Percentiles rank a stretch among this genome's conserved stretches.
phyloP scores from a whole-genome alignment of 1,284 basidiomycete genomes.

The Cutaneotrichosporon mucoides region DNA sequence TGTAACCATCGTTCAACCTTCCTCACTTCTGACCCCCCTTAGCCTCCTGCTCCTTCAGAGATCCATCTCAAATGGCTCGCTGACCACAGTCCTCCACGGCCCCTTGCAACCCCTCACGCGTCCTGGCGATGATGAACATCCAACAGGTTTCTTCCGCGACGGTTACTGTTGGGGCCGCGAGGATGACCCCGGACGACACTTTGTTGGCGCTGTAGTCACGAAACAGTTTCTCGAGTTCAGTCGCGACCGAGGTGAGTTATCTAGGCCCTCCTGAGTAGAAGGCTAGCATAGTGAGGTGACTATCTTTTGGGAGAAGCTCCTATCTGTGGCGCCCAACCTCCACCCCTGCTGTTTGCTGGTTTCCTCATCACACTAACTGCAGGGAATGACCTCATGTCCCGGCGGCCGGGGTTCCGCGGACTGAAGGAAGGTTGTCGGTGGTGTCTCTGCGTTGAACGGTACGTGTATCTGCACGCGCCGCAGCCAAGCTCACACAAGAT shows the following conservation, averaged over 20 bases:
- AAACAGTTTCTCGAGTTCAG: slow-evolving; percentile 45
- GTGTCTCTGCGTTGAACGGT: slow-evolving; percentile 48
- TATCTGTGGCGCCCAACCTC: too few relatives aligned
- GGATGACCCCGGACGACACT: slow-evolving; percentile 41
- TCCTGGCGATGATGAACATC: slow-evolving; percentile 31
- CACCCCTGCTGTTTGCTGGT: not conserved
- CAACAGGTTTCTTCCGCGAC: slow-evolving; percentile 42
- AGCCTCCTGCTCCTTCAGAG: too few relatives aligned
- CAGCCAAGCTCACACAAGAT: slow-evolving; percentile 22
- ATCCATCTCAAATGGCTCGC: not conserved
- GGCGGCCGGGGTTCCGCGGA: slow-evolving; percentile 34
- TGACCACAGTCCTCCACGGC: slow-evolving; percentile 31
- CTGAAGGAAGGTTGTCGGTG: slow-evolving; percentile 44
- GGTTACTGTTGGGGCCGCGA: slow-evolving; percentile 41
- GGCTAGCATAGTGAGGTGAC: not conserved
- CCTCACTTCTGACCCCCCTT: not conserved
- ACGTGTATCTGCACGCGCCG: not conserved
- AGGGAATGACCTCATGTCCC: slow-evolving; percentile 46
- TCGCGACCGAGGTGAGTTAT: slow-evolving; percentile 33
- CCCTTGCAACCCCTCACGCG: slow-evolving; percentile 38
- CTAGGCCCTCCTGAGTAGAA: not conserved
- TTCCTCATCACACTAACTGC: slow-evolving; percentile 9
- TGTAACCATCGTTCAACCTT: not conserved
- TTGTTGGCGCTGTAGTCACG: slow-evolving; percentile 40
- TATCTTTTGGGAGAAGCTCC: too few relatives aligned